Base-by-base conservation (phyloP, 2,329 filamentous ascomycete genomes). In the Geosmithia morbida region DNA sequence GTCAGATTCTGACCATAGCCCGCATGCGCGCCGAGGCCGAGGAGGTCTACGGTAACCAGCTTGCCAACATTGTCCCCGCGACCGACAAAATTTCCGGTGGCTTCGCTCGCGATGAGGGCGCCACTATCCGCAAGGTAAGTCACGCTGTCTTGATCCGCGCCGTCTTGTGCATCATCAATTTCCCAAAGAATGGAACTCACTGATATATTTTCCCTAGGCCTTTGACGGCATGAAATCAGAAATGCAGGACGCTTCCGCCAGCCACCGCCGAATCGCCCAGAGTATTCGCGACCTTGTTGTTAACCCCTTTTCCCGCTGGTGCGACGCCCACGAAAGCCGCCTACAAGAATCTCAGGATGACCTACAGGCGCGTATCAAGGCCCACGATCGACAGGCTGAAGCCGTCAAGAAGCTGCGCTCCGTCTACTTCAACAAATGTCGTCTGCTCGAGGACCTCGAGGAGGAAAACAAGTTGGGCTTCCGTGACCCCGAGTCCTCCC, bases 381-480 rank as follows among this genome's bases (percentile, higher is more conserved):
- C 85, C 51, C 88, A 97, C 64, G 87, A 95, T 61, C 86, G 85
- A 55, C 94, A 98, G 65, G 83, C 85, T 49, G 92, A 98, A 52
- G 65, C 77, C 18, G 87, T 95, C 51, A 87, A 88, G 73, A 97
- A 97, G 68, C 77, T 96, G 56, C 81, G 92, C 53, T 95, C 86
- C 64, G 85, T 87, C 56, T 98, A 98, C 67, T 97, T 97, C 75
- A 98, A 97, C 72, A 98, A 97, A 68, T 98, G 92, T 63, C 83
- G 94, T 45, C 71, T 96, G 51, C 84, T 97, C 7, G 94, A 98
- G 62, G 92, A 98, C 61, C 69, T 97, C 51, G 92, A 98, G 63
- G 92, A 98, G 66, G 94, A 98, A 70, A 95, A 96, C 64, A 97
- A 98, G 67, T 76, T 98, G 48, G 92, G 89, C 40, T 98, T 98